Evolutionary conservation across 2,329 filamentous ascomycete species (phyloP).

Genomic region (Xylariomycetidae sp.): DNA sequence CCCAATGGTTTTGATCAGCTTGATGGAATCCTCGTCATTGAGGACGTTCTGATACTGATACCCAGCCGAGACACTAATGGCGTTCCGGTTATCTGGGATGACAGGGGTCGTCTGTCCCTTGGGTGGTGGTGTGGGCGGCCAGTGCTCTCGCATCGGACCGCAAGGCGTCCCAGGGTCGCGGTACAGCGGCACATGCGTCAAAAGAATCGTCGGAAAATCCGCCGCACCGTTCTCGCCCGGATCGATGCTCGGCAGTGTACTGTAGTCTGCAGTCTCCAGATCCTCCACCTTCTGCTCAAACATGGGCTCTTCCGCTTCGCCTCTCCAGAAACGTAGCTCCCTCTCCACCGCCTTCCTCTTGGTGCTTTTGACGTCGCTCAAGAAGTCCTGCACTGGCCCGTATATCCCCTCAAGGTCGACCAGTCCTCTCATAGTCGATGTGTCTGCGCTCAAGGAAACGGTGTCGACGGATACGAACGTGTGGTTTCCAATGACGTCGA

Average conservation of each 20-base stretch:
- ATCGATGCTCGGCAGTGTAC: conserved; percentile 33
- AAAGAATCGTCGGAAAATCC: conserved; percentile 78
- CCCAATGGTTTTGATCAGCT: conserved; percentile 70
- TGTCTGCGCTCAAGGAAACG: conserved; percentile 74
- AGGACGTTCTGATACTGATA: conserved; percentile 98
- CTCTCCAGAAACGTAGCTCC: conserved; percentile 61
- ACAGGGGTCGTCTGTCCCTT: conserved; percentile 50
- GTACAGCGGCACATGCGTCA: conserved; percentile 88
- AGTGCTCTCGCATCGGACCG: conserved; percentile 78
- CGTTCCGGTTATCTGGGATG: conserved; percentile 63
- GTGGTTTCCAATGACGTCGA: conserved; percentile 91
- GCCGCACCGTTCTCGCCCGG: conserved; percentile 38
- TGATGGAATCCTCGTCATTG: conserved; percentile 65
- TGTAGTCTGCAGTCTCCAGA: conserved; percentile 40
- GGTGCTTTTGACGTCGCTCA: conserved; percentile 57
- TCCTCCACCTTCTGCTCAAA: conserved; percentile 57
- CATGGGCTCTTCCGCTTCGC: conserved; percentile 47
- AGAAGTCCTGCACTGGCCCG: conserved; percentile 68
- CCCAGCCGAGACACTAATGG: conserved; percentile 69
- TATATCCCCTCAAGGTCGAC: conserved; percentile 60
- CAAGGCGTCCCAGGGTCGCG: conserved; percentile 78
- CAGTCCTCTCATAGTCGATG: conserved; percentile 43
- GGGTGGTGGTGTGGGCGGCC: conserved; percentile 61
- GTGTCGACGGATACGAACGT: conserved; percentile 89
- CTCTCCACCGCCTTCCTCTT: conserved; percentile 64